Base-by-base conservation (phyloP, 2,329 filamentous ascomycete genomes). In the Madurella fahalii region DNA sequence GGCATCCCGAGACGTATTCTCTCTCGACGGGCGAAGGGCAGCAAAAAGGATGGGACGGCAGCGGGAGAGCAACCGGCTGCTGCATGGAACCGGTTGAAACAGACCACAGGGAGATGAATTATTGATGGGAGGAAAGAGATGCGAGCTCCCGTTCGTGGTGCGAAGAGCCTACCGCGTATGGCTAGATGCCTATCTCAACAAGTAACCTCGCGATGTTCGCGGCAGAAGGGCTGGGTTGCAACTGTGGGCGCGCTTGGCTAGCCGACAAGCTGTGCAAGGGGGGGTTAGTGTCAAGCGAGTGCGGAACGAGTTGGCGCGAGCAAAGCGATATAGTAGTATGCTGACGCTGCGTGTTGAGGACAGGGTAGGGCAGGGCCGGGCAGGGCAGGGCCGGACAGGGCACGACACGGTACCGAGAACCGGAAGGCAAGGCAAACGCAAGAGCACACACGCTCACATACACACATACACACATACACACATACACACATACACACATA, bases 61-160 rank as follows among this genome's bases (percentile, higher is more conserved):
- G n/a, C 20, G 18, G 41, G 20, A 37, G 13, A 37, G 25, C 25
- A 25, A 25, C 25, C 25, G 25, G 25, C 4, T 25, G 39, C 31
- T 42, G 51, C 42, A 49, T 16, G 20, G 47, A 41, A 13, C 47
- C 55, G 52, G 48, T 52, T 42, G 52, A 54, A 54, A 50, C 46
- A 52, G 31, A 47, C 39, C 4, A 37, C 34, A n/a, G 25, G 39
- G 44, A 31, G 13, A 50, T n/a, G 50, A 41, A 42, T 25, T 37
- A 37, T 15, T 15, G 9, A 37, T 12, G 34, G 11, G 34, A n/a
- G 34, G 30, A 18, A 34, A 32, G 25, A 25, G 25, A 44, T 44
- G 47, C 50, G 37, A 25, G 31, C 13, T 53, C 31, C 54, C 54
- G 41, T 42, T 15, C 12, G 18, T 15, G 41, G 41, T n/a, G 39